phyloP scores from a whole-genome alignment of 1,284 basidiomycete species.

The Golubevia sp. region DNA sequence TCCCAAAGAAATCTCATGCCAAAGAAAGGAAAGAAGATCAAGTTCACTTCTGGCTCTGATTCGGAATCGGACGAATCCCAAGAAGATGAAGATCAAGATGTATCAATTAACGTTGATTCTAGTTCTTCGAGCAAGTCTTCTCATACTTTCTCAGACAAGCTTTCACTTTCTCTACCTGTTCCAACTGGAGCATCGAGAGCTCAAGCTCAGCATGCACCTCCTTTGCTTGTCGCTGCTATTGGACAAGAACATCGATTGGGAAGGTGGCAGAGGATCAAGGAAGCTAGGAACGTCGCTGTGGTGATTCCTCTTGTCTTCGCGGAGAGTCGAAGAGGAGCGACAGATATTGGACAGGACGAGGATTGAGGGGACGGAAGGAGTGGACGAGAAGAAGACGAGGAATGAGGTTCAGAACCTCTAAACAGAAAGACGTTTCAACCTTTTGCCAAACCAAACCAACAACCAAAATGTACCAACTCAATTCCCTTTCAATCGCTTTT shows the following conservation, averaged over 20 bases:
- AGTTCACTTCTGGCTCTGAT: background rate
- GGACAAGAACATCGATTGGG: slow-evolving; percentile 87
- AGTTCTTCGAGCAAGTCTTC: no score
- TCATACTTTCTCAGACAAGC: background rate
- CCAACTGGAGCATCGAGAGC: background rate
- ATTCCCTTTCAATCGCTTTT: no score
- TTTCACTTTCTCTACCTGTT: background rate
- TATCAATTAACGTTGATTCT: slow-evolving; percentile 6
- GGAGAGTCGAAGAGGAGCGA: background rate
- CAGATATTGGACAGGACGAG: background rate
- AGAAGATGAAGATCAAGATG: slow-evolving; percentile 27
- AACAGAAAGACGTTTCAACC: no score
- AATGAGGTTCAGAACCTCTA: no score
- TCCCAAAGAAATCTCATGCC: slow-evolving; percentile 11
- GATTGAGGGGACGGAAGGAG: no score
- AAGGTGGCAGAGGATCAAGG: slow-evolving; percentile 80
- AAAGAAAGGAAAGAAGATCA: slow-evolving; percentile 17
- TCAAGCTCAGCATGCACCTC: slow-evolving; percentile 13
- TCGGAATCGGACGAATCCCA: slow-evolving; percentile 12
- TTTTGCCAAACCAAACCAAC: no score
- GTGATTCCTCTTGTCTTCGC: slow-evolving; percentile 64
- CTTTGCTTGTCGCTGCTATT: slow-evolving; percentile 75
- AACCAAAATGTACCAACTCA: no score
- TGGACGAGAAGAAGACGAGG: no score
- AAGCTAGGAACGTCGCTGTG: slow-evolving; percentile 74